Evolutionary conservation across 2,329 filamentous ascomycete genomes (phyloP), one percentile per base, ranked within the genome.

Genomic region (Verticillium dahliae): DNA sequence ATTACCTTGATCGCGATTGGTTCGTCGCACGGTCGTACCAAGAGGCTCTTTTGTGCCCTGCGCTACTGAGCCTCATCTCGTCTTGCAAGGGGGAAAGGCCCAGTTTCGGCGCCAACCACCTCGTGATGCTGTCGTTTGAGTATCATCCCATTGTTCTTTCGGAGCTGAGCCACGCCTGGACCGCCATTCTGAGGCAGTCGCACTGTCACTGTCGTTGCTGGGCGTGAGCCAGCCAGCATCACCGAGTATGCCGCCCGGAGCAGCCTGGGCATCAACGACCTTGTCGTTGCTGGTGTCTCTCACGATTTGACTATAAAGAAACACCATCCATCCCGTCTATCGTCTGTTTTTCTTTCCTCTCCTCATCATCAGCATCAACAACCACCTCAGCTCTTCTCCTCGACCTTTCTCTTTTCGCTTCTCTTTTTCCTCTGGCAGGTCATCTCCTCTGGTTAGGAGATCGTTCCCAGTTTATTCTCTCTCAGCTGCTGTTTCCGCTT

Each of bases 301-400:
- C 34, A n/a, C n/a, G n/a, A 27, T 22, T 7, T 7, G 45, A 50
- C n/a, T 58, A 58, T 58, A 58, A 50, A 50, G 38, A 45, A 27
- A 33, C 38, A 14, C 57, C 38, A 35, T 39, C 33, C 39, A 15
- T 58, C 57, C 11, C n/a, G 38, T 41, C 57, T 50, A 50, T 18
- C 6, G 34, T n/a, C 38, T 11, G 18, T 22, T 50, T 50, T 10
- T 50, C 18, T 45, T 50, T 27, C 41, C 57, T 58, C 57, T 58
- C 57, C 57, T 58, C 57, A 58, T 58, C 57, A 58, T 58, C 57
- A 58, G 57, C 57, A 58, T 58, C 57, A 58, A 50, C 57, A 58
- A 39, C 39, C 57, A 50, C 50, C 57, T 58, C 57, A 45, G 34
- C 57, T 58, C 57, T 50, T 50, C 57, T 50, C 57, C 50, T 58